phyloP scores from a whole-genome alignment of 257 asterid species.

The Solanum paucissectum region DNA sequence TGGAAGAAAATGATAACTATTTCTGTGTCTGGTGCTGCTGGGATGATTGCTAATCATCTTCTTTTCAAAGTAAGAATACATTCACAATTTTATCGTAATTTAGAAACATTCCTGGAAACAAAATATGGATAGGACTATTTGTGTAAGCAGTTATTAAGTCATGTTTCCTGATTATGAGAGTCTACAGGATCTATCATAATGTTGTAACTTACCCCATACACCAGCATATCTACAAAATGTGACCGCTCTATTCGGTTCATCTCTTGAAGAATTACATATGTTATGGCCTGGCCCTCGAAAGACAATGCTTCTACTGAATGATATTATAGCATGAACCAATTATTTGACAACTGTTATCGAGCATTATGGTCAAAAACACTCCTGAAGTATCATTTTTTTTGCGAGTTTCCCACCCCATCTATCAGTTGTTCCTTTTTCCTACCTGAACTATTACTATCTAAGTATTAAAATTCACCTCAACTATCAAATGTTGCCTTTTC shows the following conservation, averaged over 20 bases:
- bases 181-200: neutral
- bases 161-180: neutral
- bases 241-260: neutral
- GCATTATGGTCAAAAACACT: neutral
- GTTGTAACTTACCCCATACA: neutral
- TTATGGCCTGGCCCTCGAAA: neutral
- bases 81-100: neutral
- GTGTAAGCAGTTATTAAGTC: neutral
- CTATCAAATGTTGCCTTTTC: neutral
- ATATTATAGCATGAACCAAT: neutral
- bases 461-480: neutral
- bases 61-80: slow-evolving; percentile 63
- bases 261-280: neutral
- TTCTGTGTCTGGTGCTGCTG: slow-evolving; percentile 97
- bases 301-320: neutral
- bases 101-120: neutral
- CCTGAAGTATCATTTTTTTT: neutral
- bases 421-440: neutral
- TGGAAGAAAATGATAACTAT: slow-evolving; percentile 85
- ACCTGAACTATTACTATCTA: neutral
- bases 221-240: neutral
- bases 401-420: neutral
- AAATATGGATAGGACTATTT: neutral
- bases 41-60: slow-evolving; percentile 95
- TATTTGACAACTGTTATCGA: neutral